Conservation (phyloP, 495 filamentous ascomycete genomes). For the Xylaria sp. region DNA sequence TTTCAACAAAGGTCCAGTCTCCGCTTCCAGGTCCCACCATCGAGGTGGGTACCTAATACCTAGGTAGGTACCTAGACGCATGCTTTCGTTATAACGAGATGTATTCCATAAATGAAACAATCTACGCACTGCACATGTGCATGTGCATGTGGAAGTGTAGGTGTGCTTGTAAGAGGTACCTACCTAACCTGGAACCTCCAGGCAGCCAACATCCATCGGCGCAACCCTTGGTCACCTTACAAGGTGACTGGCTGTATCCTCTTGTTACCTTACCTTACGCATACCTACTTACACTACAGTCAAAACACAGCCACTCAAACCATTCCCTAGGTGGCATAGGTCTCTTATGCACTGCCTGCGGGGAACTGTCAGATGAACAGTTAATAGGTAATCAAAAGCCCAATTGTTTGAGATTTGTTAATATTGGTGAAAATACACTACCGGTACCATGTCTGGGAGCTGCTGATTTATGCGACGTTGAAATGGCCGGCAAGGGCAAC, state of each 20-base stretch:
- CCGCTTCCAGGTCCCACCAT: neutral
- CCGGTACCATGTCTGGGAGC: neutral
- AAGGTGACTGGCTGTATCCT: too few species aligned
- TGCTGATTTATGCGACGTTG: neutral
- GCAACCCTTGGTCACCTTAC: neutral
- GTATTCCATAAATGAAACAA: neutral
- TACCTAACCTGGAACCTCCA: too few species aligned
- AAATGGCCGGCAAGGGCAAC: neutral
- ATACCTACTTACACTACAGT: too few species aligned
- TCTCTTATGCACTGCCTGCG: neutral
- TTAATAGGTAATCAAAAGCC: neutral
- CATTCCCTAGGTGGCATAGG: neutral
- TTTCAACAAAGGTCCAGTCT: too few species aligned
- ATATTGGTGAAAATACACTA: neutral
- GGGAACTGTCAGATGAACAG: neutral
- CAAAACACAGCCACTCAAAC: conserved; percentile 8
- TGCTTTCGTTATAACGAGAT: neutral
- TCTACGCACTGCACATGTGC: too few species aligned
- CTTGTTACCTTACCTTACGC: too few species aligned
- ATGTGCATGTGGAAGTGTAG: too few species aligned
- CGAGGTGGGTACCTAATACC: too few species aligned
- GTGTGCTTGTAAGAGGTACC: too few species aligned
- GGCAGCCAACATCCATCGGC: too few species aligned
- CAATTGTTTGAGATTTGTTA: neutral
- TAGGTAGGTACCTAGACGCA: too few species aligned